phyloP scores from a whole-genome alignment of 257 asterid genomes.

The Jacaranda copaia region DNA sequence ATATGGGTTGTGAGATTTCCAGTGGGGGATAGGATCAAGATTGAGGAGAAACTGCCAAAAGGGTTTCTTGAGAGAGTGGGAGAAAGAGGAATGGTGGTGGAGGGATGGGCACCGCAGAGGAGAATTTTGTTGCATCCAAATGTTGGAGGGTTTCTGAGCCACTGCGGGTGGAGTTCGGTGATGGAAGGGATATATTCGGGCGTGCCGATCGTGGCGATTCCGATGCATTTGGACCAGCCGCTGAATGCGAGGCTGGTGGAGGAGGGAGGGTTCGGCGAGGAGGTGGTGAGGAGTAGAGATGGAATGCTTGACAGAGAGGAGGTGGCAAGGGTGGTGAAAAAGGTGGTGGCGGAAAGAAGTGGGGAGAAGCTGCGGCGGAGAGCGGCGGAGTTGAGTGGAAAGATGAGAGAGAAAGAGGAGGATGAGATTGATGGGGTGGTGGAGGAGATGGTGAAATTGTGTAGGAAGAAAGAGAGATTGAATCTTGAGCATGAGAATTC shows the following conservation, averaged over 20 bases:
- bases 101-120: slow-evolving; percentile 66
- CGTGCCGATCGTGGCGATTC: slow-evolving; percentile 65
- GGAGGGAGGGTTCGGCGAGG: slow-evolving; percentile 61
- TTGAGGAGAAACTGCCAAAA: slow-evolving; percentile 45
- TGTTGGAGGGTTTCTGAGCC: slow-evolving; percentile 65
- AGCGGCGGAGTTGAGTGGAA: slow-evolving; percentile 43
- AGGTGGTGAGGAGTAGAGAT: slow-evolving; percentile 48
- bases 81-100: slow-evolving; percentile 55
- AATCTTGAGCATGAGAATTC: too few relatives aligned
- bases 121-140: slow-evolving; percentile 54
- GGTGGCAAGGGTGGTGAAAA: slow-evolving; percentile 51
- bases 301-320: slow-evolving; percentile 51
- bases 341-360: slow-evolving; percentile 44
- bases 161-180: slow-evolving; percentile 77
- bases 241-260: slow-evolving; percentile 65
- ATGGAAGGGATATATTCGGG: slow-evolving; percentile 55
- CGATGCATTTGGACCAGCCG: slow-evolving; percentile 77
- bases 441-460: slow-evolving; percentile 50
- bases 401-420: slow-evolving; percentile 47
- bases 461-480: slow-evolving; percentile 37
- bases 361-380: slow-evolving; percentile 42
- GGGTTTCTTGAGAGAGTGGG: slow-evolving; percentile 54
- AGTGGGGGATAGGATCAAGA: slow-evolving; percentile 25
- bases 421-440: slow-evolving; percentile 51
- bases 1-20: slow-evolving; percentile 68